Evolutionary conservation across 2,329 filamentous ascomycete species (phyloP), one percentile per base, ranked within the genome.

Genomic region (Penicillium hordei): DNA sequence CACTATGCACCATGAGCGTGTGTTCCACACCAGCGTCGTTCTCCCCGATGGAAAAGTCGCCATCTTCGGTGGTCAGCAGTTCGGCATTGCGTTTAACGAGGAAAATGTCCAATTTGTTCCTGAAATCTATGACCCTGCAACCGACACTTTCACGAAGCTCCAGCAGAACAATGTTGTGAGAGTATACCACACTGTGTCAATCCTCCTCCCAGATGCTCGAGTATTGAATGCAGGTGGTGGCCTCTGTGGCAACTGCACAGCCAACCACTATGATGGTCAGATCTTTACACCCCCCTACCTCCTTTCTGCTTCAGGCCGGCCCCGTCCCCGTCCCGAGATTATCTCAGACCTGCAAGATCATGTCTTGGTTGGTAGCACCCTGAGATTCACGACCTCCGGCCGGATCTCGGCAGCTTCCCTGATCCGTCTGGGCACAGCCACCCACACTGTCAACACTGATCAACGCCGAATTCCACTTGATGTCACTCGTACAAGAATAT

Each of bases 401-500:
- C 15, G 4, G 57, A 59, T n/a, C 60, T 65, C 6, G 1, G 61
- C 64, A 15, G 72, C 66, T 39, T 74, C 78, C 0, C 66, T 86
- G 15, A 68, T 86, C 29, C 75, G 83, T 6, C 76, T 78, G 45
- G 79, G 82, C 1, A 78, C 75, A 4, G 72, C 74, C 4, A 86
- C 84, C 0, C 83, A 86, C 66, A 79, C 81, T 1, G 77, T 85
- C 48, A 83, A 86, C 63, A 86, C 79, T 0, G 84, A 86, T 67
- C 83, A 86, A 72, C 70, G 84, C 23, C 78, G 83, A 9, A 74
- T 86, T 48, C 73, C 79, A 15, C 68, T 84, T 23, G 72, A 67
- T 33, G 49, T 55, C 2, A 8, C 1, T 2, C 1, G 27, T 12
- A 42, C 34, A 17, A 15, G 43, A 21, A 7, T 34, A 15, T 27